A percentile compares a stretch with the other conserved stretches of the same genome.
Conservation (phyloP, 768 basidiomycete species). For the Fomitopsis pulvina region DNA sequence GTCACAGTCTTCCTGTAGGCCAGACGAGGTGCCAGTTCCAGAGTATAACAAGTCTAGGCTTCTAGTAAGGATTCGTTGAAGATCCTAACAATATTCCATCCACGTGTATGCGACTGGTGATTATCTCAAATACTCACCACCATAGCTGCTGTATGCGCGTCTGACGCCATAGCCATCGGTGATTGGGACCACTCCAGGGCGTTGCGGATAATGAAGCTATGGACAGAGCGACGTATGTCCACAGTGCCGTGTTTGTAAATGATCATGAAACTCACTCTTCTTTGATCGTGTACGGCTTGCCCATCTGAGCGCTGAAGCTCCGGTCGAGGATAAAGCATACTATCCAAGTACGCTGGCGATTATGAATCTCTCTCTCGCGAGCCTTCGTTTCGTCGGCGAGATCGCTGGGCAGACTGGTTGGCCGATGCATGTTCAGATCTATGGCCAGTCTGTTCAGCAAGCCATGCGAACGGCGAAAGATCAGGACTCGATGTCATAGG, state of each 20-base stretch:
- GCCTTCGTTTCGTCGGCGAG: conserved; percentile 77
- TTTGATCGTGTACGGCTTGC: conserved; percentile 87
- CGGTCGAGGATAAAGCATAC: conserved; percentile 82
- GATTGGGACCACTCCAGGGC: conserved; percentile 68
- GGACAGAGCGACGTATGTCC: neutral
- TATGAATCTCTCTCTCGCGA: conserved; percentile 81
- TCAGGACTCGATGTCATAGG: conserved; percentile 2
- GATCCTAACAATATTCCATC: conserved; percentile 41
- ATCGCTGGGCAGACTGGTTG: conserved; percentile 51
- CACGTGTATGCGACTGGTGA: neutral
- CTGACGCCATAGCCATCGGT: conserved; percentile 54
- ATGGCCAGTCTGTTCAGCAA: conserved; percentile 71
- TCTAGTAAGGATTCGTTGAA: conserved; percentile 85
- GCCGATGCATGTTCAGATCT: conserved; percentile 92
- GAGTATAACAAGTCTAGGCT: conserved; percentile 90
- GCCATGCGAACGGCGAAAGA: conserved; percentile 9
- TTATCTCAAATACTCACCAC: conserved; percentile 43
- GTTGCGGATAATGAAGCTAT: conserved; percentile 83
- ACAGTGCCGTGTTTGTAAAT: neutral
- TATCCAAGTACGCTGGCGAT: conserved; percentile 93
- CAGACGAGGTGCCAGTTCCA: conserved; percentile 70
- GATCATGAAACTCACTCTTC: conserved; percentile 67
- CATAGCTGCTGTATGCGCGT: conserved; percentile 69
- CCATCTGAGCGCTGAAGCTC: conserved; percentile 93
- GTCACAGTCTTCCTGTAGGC: conserved; percentile 78